Percentiles rank a stretch among this genome's conserved stretches.
Conservation (phyloP, 2,329 filamentous ascomycete species). For the Cladophialophora yegresii region DNA sequence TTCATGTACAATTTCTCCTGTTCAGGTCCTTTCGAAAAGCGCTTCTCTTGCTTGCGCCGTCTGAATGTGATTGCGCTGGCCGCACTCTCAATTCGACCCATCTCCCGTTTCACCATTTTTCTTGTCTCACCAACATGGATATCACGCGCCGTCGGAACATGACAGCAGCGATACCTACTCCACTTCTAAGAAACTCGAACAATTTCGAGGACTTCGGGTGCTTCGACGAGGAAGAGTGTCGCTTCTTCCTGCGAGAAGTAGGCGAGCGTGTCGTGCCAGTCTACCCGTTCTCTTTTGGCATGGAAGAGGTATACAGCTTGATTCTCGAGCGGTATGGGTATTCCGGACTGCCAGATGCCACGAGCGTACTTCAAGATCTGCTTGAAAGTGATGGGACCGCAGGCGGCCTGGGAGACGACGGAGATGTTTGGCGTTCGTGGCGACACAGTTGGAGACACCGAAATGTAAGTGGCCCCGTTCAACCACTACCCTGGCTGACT, state of each 20-base stretch:
- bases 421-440: conserved; percentile 38
- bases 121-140: conserved; percentile 19
- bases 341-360: conserved; percentile 33
- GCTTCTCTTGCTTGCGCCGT: conserved; percentile 3
- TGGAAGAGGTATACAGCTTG: conserved; percentile 37
- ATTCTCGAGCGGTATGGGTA: conserved; percentile 36
- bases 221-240: conserved; percentile 39
- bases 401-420: conserved; percentile 36
- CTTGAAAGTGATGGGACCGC: conserved; percentile 35
- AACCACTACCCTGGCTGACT: conserved; percentile 10
- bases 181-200: conserved; percentile 11
- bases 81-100: not conserved
- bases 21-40: not conserved
- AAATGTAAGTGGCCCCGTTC: conserved; percentile 32
- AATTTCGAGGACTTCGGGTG: conserved; percentile 27
- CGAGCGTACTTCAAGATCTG: conserved; percentile 37
- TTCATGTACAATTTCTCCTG: not conserved
- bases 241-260: conserved; percentile 37
- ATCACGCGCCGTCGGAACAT: conserved; percentile 15
- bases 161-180: conserved; percentile 12
- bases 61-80: conserved; percentile 8
- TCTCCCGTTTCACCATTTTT: not conserved
- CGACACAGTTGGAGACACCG: conserved; percentile 37
- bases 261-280: conserved; percentile 34
- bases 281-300: conserved; percentile 37